Evolutionary conservation across 164 flowering plant genomes (phyloP).

Genomic region (Nelumbo lutea): DNA sequence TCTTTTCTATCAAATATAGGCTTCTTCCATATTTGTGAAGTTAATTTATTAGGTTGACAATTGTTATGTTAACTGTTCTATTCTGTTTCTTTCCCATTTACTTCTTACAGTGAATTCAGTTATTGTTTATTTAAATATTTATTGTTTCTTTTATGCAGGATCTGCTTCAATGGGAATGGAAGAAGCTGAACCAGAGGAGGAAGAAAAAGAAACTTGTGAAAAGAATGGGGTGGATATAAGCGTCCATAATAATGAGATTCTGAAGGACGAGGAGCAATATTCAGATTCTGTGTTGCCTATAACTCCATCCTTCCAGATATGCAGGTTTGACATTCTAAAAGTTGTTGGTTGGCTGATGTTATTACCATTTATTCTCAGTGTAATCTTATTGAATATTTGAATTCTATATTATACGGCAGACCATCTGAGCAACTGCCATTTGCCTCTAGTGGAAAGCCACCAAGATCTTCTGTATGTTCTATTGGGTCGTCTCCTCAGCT

Average conservation of each 20-base stretch:
- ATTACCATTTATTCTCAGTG: not conserved
- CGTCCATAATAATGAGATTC: conserved; percentile 29
- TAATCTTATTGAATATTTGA: not conserved
- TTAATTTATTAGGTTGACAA: not conserved
- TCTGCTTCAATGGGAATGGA: conserved; percentile 30
- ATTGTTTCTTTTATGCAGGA: conserved; percentile 22
- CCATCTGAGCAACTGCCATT: conserved; percentile 39
- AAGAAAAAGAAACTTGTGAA: conserved; percentile 42
- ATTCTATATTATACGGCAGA: conserved; percentile 25
- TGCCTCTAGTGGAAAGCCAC: conserved; percentile 52
- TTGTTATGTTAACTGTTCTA: not conserved
- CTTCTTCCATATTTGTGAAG: not conserved
- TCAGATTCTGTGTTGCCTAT: conserved; percentile 32
- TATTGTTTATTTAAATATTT: not conserved
- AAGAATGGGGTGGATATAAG: conserved; percentile 27
- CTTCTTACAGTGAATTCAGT: not conserved
- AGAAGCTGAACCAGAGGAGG: conserved; percentile 48
- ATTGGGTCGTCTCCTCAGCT: conserved; percentile 38
- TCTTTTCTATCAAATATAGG: not conserved
- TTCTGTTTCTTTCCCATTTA: not conserved
- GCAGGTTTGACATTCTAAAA: conserved; percentile 32
- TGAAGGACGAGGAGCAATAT: conserved; percentile 38
- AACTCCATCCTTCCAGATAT: conserved; percentile 35
- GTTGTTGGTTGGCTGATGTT: not conserved
- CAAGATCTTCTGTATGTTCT: conserved; percentile 38